Evolutionary conservation across 257 asterid genomes (phyloP).

Genomic region (Nicotiana noctiflora): DNA sequence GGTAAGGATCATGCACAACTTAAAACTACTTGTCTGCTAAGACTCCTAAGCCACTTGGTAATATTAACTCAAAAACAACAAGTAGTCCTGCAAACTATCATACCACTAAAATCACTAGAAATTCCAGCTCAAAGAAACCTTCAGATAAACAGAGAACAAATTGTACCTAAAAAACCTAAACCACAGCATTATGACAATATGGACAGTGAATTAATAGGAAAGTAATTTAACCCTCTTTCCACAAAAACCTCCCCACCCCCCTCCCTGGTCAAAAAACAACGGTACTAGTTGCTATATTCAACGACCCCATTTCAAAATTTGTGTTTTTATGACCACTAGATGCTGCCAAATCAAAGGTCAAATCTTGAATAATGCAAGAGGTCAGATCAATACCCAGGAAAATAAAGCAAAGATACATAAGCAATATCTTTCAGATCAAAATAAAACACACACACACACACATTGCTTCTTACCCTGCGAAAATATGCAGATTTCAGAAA

Average conservation of each 20-base stretch:
- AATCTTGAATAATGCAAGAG: not conserved
- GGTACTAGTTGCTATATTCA: not conserved
- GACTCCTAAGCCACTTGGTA: not conserved
- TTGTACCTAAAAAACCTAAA: not conserved
- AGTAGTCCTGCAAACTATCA: not conserved
- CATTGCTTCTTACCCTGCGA: slow-evolving; percentile 1
- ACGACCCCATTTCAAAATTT: not conserved
- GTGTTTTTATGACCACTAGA: not conserved
- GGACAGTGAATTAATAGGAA: not conserved
- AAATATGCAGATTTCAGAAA: not conserved
- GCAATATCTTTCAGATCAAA: not conserved
- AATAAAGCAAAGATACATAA: not conserved
- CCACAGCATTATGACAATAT: not conserved
- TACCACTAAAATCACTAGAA: not conserved
- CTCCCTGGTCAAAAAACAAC: not conserved
- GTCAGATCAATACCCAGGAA: not conserved
- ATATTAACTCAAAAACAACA: not conserved
- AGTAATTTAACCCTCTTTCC: not conserved
- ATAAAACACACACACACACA: not conserved
- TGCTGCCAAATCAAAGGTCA: slow-evolving; percentile 4
- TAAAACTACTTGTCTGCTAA: not conserved
- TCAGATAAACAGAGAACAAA: not conserved
- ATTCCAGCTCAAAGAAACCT: not conserved
- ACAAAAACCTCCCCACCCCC: not conserved
- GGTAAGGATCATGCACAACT: not conserved